Base-by-base conservation (phyloP, 305 asterid species). In the Plantago coronopus region DNA sequence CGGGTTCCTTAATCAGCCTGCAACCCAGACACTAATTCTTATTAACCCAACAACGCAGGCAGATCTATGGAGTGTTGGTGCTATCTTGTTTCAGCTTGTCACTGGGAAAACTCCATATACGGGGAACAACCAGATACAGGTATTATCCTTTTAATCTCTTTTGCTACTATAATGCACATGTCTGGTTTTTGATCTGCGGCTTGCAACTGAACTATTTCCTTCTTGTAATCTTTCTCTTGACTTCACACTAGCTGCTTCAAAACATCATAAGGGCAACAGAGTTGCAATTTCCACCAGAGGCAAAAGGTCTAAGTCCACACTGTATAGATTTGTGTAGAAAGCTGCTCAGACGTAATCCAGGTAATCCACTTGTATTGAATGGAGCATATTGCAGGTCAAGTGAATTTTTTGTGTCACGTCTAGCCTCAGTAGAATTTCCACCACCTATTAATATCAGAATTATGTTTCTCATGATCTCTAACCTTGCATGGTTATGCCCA, bases 21-120 rank as follows among this genome's bases (percentile, higher is more conserved):
- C 74, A 23, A 27, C 63, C 43, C 63, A 59, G 46, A 47, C 37
- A 54, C 57, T 48, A 65, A 53, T 67, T 31, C 53, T 62, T 58
- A 51, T 64, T 83, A 63, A 83, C 45, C 59, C 49, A 17, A 67
- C 72, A 73, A 64, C 48, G 40, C 96, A 93, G 99, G 99, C 99
- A 76, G 97, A 93, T 85, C 87, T 93, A 59, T 89, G 99, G 99
- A 93, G 97, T 50, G 97, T 89, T 43, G 97, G 99, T 53, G 83
- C 95, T 59, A 93, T 93, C 76, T 81, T 93, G 45, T 93, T 80
- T 76, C 99, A 93, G 76, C 90, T 93, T 60, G 99, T 85, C 66
- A 85, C 86, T 3, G 97, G 99, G 25, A 83, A 81, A 80, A 81
- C 99, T 25, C 99, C 99, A 34, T 93, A 73, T 69, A 89, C 95